Conservation (phyloP, 192 early-diverging fungal genomes). For the Kappamyces sp. region DNA sequence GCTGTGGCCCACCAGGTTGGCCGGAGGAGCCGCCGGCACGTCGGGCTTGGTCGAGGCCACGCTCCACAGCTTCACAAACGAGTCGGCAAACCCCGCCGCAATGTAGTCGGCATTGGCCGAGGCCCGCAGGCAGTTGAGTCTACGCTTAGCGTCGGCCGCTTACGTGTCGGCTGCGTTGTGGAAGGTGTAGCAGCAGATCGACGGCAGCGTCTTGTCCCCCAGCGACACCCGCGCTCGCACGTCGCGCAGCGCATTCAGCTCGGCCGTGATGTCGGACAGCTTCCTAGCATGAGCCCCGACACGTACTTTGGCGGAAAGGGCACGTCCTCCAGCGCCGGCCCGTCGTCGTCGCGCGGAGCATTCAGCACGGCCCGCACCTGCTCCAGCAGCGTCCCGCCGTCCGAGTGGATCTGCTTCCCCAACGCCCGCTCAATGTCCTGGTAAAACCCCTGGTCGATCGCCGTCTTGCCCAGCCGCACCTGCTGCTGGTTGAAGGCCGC, state of each 20-base stretch:
- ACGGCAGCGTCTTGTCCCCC: slow-evolving; percentile 65
- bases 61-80: slow-evolving; percentile 89
- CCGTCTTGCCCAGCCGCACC: slow-evolving; percentile 65
- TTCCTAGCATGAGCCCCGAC: slow-evolving; percentile 46
- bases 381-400: slow-evolving; percentile 9
- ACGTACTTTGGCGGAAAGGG: slow-evolving; percentile 52
- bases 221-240: slow-evolving; percentile 66
- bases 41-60: slow-evolving; percentile 46
- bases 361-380: slow-evolving; percentile 1
- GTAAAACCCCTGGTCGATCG: slow-evolving; percentile 63
- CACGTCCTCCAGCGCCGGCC: slow-evolving; percentile 56
- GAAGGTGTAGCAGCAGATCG: slow-evolving; percentile 91
- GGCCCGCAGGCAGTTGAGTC: slow-evolving; percentile 76
- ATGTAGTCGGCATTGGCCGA: slow-evolving; percentile 76
- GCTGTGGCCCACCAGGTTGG: slow-evolving; percentile 78
- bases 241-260: slow-evolving; percentile 74
- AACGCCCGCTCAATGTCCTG: slow-evolving; percentile 77
- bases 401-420: slow-evolving; percentile 49
- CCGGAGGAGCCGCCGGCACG: slow-evolving; percentile 23
- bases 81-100: slow-evolving; percentile 91
- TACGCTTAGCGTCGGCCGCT: slow-evolving; percentile 19
- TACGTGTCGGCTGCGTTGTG: slow-evolving; percentile 79
- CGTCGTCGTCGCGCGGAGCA: slow-evolving; percentile 41
- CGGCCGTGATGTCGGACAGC: slow-evolving; percentile 69
- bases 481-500: slow-evolving; percentile 77